Base-by-base conservation (phyloP, 73 alveolate species). In the Paramecium sexaurelia region DNA sequence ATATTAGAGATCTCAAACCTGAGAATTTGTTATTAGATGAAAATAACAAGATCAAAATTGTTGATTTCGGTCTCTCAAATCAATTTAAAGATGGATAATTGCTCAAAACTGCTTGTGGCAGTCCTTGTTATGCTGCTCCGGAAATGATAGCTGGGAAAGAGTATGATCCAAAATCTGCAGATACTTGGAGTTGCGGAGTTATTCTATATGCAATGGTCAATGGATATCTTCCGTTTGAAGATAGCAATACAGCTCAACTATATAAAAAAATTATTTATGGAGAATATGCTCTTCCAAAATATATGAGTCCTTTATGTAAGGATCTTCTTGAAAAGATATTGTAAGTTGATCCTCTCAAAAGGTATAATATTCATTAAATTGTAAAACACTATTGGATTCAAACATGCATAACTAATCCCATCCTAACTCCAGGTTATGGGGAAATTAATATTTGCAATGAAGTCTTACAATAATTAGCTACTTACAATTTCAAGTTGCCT, bases 311-410 rank as follows among this genome's bases (percentile, higher is more conserved):
- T 1, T 84, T 75, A 24, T 92, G 78, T n/a, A 78, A 75, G 41
- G 99, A 98, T 96, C 45, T 98, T 35, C 75, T 98, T 41, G 92
- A 93, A 22, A 93, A 92, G 55, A 98, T 98, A 47, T 87, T 98
- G 26, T 94, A 96, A 37, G 96, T 97, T 7, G 97, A 98, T 78
- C 99, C 99, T 10, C 95, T 92, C n/a, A 90, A 92, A 55, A 69
- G 99, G 75, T 94, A 68, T 83, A 90, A 95, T 17, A 92, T 98
- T 32, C 95, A 92, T 32, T 98, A 97, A 32, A 98, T 98, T 29
- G 91, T 97, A 66, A 93, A 94, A 26, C 99, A 98, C 82, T 96
- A 96, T 66, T 98, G 99, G 99, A 82, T 85, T 91, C 39, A 45
- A 56, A 66, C 73, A 2, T 57, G 39, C 26, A 57, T 57, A 3